phyloP scores from a whole-genome alignment of 352 stramenopile species.

The Phytophthora sansomeana region DNA sequence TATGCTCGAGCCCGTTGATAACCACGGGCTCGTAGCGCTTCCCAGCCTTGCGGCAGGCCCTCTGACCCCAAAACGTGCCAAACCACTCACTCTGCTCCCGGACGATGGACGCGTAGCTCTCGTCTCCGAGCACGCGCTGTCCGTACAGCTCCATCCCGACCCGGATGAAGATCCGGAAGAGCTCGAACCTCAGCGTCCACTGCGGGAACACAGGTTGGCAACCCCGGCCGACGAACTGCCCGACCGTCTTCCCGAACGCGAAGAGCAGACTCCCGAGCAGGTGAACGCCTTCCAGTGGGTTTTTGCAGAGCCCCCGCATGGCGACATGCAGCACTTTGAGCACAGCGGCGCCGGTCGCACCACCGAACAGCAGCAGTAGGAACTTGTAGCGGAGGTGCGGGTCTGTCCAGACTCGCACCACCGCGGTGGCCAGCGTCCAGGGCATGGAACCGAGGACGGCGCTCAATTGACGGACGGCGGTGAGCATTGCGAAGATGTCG shows the following conservation, averaged over 20 bases:
- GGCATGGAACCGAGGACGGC: conserved; percentile 12
- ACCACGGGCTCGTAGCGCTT: conserved; percentile 29
- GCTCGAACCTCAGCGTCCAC: conserved; percentile 57
- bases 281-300: conserved; percentile 33
- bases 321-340: conserved; percentile 35
- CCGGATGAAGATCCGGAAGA: conserved; percentile 37
- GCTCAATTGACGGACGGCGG: conserved; percentile 17
- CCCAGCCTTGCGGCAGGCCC: conserved; percentile 23
- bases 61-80: conserved; percentile 33
- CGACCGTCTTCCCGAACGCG: conserved; percentile 27
- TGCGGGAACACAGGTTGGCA: conserved; percentile 42
- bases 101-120: conserved; percentile 41
- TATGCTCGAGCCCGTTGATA: conserved; percentile 46
- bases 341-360: conserved; percentile 17
- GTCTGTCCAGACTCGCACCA: conserved; percentile 25
- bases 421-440: conserved; percentile 17
- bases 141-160: conserved; percentile 39
- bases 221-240: conserved; percentile 30
- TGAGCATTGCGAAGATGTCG: conserved; percentile 14
- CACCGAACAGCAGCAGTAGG: conserved; percentile 20
- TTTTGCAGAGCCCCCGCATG: conserved; percentile 35
- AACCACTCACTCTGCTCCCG: conserved; percentile 39
- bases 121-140: conserved; percentile 28
- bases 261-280: conserved; percentile 32
- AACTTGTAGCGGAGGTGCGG: conserved; percentile 24